A percentile compares a stretch with the other conserved stretches of the same genome.
Conservation (phyloP, 805 yeast genomes). For the Monosporozyma aerobia region DNA sequence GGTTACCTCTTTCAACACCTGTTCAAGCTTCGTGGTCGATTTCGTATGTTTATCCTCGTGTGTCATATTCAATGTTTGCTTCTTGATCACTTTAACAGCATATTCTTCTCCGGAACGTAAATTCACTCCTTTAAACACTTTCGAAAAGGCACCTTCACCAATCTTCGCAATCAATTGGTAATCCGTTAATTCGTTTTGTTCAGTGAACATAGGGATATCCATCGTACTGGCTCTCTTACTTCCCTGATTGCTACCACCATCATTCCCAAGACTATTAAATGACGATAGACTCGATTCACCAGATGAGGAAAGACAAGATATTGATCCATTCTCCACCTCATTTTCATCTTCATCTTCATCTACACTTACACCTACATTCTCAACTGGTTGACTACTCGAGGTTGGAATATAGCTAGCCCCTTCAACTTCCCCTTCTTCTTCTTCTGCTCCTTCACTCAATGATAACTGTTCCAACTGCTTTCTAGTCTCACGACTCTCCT, state of each 20-base stretch:
- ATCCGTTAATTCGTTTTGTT: conserved; percentile 29
- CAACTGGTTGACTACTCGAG: neutral
- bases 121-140: conserved; percentile 54
- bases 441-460: neutral
- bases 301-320: neutral
- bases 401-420: too few relatives aligned
- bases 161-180: conserved; percentile 41
- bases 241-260: too few relatives aligned
- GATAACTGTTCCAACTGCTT: neutral
- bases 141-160: conserved; percentile 80
- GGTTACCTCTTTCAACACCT: conserved; percentile 72
- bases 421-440: neutral
- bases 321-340: conserved; percentile 1
- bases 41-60: conserved; percentile 8
- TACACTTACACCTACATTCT: neutral
- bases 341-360: conserved; percentile 6
- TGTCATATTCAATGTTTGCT: conserved; percentile 47
- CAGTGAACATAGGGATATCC: conserved; percentile 8
- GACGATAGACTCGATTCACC: conserved; percentile 1
- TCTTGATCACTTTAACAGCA: conserved; percentile 55
- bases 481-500: neutral
- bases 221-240: neutral
- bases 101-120: conserved; percentile 24
- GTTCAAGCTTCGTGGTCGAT: conserved; percentile 31
- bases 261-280: neutral